phyloP scores from a whole-genome alignment of 2,329 filamentous ascomycete species.

The Raffaelea ambrosiae region DNA sequence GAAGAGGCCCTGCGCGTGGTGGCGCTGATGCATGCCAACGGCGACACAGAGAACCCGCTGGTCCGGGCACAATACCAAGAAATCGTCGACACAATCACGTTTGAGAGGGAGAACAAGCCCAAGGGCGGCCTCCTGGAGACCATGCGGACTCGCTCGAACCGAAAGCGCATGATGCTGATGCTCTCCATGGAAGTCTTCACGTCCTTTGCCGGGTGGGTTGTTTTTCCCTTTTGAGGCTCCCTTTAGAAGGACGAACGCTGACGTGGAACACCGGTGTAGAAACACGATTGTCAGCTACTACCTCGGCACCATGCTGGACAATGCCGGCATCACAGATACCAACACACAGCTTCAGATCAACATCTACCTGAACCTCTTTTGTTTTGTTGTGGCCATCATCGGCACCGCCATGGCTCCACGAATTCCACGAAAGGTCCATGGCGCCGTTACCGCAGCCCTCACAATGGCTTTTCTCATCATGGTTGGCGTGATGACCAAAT shows the following conservation, averaged over 20 bases:
- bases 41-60: background rate
- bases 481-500: slow-evolving; percentile 1
- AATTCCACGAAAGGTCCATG: too few relatives aligned
- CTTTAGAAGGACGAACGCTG: too few relatives aligned
- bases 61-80: slow-evolving; percentile 5
- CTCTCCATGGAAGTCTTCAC: slow-evolving; percentile 1
- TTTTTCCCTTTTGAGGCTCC: background rate
- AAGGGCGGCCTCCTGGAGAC: background rate
- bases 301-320: slow-evolving; percentile 3
- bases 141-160: background rate
- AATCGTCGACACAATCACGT: slow-evolving; percentile 4
- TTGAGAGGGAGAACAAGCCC: background rate
- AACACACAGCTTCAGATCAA: slow-evolving; percentile 7
- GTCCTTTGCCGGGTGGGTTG: too few relatives aligned
- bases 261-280: too few relatives aligned
- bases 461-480: background rate
- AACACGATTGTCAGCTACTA: slow-evolving; percentile 11
- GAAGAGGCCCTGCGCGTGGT: slow-evolving; percentile 24
- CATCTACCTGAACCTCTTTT: slow-evolving; percentile 7
- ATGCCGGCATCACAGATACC: slow-evolving; percentile 5
- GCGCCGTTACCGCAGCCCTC: too few relatives aligned
- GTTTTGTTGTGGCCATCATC: slow-evolving; percentile 9
- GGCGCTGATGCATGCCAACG: slow-evolving; percentile 26
- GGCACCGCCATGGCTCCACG: slow-evolving; percentile 12
- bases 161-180: background rate